These are phyloP conservation scores for Nymphaea thermarum DNA, from an alignment of 164 flowering plant species.

Conservation along the genomic window DNA sequence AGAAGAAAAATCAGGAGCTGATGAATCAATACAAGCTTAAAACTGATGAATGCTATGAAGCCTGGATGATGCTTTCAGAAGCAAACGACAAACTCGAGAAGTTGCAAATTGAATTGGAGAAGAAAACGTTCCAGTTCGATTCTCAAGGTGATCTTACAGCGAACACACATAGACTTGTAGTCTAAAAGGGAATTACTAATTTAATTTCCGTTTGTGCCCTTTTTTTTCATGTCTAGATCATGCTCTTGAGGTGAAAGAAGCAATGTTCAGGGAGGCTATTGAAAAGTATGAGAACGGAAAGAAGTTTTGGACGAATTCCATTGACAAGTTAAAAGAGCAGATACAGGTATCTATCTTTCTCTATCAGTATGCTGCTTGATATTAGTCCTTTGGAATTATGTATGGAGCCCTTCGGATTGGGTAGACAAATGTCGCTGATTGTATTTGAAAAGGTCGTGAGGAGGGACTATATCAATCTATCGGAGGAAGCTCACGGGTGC, in stretches of 20 bases:
- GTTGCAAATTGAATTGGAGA: conserved; percentile 60
- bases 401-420: neutral
- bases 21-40: conserved; percentile 38
- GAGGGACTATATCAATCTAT: conserved; percentile 44
- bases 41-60: conserved; percentile 66
- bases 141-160: conserved; percentile 22
- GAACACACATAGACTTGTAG: neutral
- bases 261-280: conserved; percentile 31
- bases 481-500: conserved; percentile 73
- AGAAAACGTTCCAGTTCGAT: conserved; percentile 32
- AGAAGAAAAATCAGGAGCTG: conserved; percentile 65
- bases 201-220: too few species aligned
- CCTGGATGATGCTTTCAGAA: conserved; percentile 76
- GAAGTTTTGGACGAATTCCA: conserved; percentile 37
- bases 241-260: conserved; percentile 48
- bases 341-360: conserved; percentile 34
- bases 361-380: neutral
- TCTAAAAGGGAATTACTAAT: too few species aligned
- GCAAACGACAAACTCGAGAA: conserved; percentile 61
- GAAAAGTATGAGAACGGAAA: conserved; percentile 48
- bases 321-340: conserved; percentile 38
- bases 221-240: conserved; percentile 24
- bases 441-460: conserved; percentile 38
- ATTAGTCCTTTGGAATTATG: neutral
- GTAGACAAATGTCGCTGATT: neutral